phyloP scores from a whole-genome alignment of 2,329 filamentous ascomycete genomes.

The Curvularia lunata region DNA sequence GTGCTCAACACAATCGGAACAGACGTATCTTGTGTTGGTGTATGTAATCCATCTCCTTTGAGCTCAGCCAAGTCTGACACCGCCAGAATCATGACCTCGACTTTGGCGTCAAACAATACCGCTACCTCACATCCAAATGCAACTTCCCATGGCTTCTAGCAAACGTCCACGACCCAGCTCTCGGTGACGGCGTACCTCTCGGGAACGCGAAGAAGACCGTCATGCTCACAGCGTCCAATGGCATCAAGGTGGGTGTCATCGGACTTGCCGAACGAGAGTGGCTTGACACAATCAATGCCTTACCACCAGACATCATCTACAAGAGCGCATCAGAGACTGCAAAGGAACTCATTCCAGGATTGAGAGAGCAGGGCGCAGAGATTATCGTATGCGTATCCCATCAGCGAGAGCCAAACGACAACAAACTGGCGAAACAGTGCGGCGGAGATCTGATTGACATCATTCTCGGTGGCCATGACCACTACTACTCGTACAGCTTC shows the following conservation, averaged over 20 bases:
- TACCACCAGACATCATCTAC: conserved; percentile 84
- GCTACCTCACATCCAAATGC: conserved; percentile 74
- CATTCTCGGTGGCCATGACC: conserved; percentile 87
- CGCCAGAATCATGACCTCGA: conserved; percentile 86
- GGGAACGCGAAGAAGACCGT: conserved; percentile 76
- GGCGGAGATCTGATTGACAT: conserved; percentile 78
- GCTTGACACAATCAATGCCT: conserved; percentile 84
- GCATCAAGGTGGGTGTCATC: conserved; percentile 83
- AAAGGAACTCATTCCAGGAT: conserved; percentile 72
- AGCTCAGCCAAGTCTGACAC: conserved; percentile 19
- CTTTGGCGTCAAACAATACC: conserved; percentile 84
- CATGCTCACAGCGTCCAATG: conserved; percentile 80
- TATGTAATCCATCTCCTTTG: conserved; percentile 53
- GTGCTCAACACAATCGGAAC: conserved; percentile 80
- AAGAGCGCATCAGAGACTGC: conserved; percentile 78
- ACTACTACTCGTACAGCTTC: conserved; percentile 80
- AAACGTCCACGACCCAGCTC: conserved; percentile 82
- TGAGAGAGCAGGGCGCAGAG: conserved; percentile 79
- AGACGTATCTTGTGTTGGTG: conserved; percentile 80
- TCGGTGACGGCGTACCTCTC: conserved; percentile 76
- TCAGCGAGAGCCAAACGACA: conserved; percentile 86
- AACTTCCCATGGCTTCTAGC: conserved; percentile 88
- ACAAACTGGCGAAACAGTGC: conserved; percentile 77
- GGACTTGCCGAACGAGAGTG: conserved; percentile 88
- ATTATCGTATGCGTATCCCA: conserved; percentile 84